These are phyloP conservation scores for Metschnikowia chrysomelidarum DNA, from an alignment of 805 yeast species.

Conservation along the genomic window DNA sequence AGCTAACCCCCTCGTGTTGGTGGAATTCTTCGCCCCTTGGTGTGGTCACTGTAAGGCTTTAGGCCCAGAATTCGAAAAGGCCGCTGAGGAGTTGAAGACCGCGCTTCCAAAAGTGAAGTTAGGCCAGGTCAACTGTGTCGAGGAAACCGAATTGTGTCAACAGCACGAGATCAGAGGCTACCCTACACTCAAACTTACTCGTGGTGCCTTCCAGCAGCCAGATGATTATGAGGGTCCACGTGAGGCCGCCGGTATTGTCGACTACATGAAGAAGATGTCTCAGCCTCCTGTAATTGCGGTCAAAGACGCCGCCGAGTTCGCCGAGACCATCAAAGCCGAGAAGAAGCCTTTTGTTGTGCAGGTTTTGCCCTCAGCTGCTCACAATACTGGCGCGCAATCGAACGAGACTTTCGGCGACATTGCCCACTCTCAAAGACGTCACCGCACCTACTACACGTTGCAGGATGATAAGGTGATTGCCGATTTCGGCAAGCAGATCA, in stretches of 20 bases:
- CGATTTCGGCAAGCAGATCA: slow-evolving; percentile 34
- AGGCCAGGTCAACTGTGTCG: slow-evolving; percentile 86
- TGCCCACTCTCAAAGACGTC: slow-evolving; percentile 66
- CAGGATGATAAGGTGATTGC: slow-evolving; percentile 39
- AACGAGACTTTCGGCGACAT: slow-evolving; percentile 59
- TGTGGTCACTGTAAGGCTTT: slow-evolving; percentile 93
- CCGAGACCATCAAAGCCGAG: slow-evolving; percentile 46
- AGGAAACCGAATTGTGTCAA: slow-evolving; percentile 67
- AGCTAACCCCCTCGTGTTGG: slow-evolving; percentile 74
- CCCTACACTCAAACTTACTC: slow-evolving; percentile 79
- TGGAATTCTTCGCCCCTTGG: slow-evolving; percentile 96
- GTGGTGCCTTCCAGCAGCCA: slow-evolving; percentile 43
- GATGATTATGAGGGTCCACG: slow-evolving; percentile 84
- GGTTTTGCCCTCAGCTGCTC: slow-evolving; percentile 34
- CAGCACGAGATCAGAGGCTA: slow-evolving; percentile 72
- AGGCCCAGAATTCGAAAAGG: slow-evolving; percentile 76
- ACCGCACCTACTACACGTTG: slow-evolving; percentile 57
- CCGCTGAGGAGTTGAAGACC: slow-evolving; percentile 61
- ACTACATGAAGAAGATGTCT: slow-evolving; percentile 77
- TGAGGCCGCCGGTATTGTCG: slow-evolving; percentile 71
- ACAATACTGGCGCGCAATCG: slow-evolving; percentile 18
- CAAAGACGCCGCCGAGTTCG: slow-evolving; percentile 49
- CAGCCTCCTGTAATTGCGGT: slow-evolving; percentile 59
- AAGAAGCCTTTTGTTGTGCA: slow-evolving; percentile 60
- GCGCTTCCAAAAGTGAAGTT: slow-evolving; percentile 57